phyloP scores from a whole-genome alignment of 164 flowering plant genomes.

The Magnolia changhungtana region DNA sequence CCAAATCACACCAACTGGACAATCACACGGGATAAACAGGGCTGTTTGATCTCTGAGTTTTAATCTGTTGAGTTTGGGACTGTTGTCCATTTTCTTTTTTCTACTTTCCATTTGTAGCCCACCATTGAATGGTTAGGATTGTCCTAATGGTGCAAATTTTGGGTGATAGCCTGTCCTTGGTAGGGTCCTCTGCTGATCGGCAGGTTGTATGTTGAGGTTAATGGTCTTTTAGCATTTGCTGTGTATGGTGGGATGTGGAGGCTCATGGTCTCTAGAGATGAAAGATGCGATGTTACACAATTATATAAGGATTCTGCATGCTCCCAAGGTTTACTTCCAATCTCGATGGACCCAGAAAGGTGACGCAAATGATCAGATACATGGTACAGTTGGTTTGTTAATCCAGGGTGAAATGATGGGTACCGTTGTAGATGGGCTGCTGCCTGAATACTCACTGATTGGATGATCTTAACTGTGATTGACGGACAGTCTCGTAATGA shows the following conservation, averaged over 20 bases:
- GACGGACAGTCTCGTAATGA: neutral
- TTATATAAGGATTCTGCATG: neutral
- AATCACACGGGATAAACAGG: neutral
- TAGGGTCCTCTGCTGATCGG: neutral
- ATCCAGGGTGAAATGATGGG: too few species aligned
- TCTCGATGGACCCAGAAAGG: neutral
- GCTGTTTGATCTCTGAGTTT: neutral
- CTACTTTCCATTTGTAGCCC: neutral
- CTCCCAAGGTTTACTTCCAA: neutral
- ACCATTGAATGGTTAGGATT: neutral
- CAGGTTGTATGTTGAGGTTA: neutral
- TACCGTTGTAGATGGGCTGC: neutral
- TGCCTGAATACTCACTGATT: neutral
- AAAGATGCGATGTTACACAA: neutral
- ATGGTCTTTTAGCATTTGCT: neutral
- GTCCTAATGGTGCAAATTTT: neutral
- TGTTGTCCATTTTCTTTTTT: neutral
- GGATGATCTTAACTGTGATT: neutral
- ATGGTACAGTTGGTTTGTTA: too few species aligned
- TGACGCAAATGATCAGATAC: neutral
- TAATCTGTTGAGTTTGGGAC: neutral
- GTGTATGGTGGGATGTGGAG: neutral
- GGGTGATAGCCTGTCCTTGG: neutral
- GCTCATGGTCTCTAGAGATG: neutral
- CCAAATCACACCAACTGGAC: neutral